Percentiles rank a stretch among this genome's conserved stretches.
phyloP scores from a whole-genome alignment of 257 asterid species.

The Haberlea rhodopensis region DNA sequence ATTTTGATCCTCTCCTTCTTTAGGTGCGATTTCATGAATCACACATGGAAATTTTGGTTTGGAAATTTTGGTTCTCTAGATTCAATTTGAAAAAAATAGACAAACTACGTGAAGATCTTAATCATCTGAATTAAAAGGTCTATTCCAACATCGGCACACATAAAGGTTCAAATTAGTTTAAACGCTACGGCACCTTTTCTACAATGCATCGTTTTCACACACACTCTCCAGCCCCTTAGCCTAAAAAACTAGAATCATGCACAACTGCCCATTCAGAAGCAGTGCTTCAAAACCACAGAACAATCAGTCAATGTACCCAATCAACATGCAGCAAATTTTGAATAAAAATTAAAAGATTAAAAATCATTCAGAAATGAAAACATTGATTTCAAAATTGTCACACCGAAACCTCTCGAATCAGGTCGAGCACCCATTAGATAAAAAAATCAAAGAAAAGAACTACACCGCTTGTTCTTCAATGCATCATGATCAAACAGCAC shows the following conservation, averaged over 20 bases:
- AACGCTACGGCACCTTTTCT: neutral
- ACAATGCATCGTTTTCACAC: neutral
- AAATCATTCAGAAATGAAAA: neutral
- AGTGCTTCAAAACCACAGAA: neutral
- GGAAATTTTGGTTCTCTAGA: neutral
- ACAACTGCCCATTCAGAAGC: neutral
- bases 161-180: neutral
- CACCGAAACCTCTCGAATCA: neutral
- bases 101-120: neutral
- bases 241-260: conserved; percentile 2
- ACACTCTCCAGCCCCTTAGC: conserved; percentile 17
- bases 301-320: neutral
- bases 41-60: neutral
- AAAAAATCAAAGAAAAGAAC: neutral
- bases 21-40: neutral
- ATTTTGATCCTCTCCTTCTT: neutral
- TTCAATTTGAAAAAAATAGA: neutral
- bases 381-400: neutral
- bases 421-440: neutral
- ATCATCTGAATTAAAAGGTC: conserved; percentile 4
- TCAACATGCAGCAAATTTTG: neutral
- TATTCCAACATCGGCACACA: conserved; percentile 8
- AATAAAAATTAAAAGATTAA: no score
- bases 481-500: conserved; percentile 2
- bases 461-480: neutral